Percentiles rank a stretch among this genome's conserved stretches.
Conservation (phyloP, 1,284 basidiomycete genomes). For the Nidula niveotomentosa region DNA sequence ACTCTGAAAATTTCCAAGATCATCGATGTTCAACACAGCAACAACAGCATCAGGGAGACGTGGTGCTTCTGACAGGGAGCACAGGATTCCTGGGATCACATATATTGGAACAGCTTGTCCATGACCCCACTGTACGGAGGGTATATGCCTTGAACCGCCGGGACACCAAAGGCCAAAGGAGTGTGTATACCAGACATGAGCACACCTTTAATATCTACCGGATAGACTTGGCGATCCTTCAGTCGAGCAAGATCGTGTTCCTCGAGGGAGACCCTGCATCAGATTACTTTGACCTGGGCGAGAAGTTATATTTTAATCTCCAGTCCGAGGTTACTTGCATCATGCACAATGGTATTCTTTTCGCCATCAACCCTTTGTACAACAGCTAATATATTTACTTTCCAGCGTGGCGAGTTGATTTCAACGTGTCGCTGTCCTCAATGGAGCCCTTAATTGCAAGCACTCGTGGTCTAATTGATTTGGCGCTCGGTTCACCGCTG, state of each 20-base stretch:
- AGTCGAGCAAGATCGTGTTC: slow-evolving; percentile 14
- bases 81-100: slow-evolving; percentile 20
- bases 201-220: neutral
- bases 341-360: slow-evolving; percentile 13
- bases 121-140: slow-evolving; percentile 6
- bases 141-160: slow-evolving; percentile 18
- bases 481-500: slow-evolving; percentile 29
- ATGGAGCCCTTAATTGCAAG: slow-evolving; percentile 35
- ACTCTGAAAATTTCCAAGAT: slow-evolving; percentile 3
- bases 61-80: slow-evolving; percentile 20
- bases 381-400: slow-evolving; percentile 25
- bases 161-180: neutral
- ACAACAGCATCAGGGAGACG: slow-evolving; percentile 2
- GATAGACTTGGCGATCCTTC: neutral
- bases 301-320: slow-evolving; percentile 15
- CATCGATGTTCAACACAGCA: neutral
- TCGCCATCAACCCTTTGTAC: neutral
- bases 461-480: slow-evolving; percentile 36
- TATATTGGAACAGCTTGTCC: slow-evolving; percentile 11
- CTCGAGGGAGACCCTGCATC: slow-evolving; percentile 18
- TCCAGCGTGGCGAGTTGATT: slow-evolving; percentile 43
- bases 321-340: slow-evolving; percentile 10
- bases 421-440: slow-evolving; percentile 31
- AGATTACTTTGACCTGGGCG: slow-evolving; percentile 18
- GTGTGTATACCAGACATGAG: neutral